Evolutionary conservation across 768 basidiomycete species (phyloP), one percentile per base, ranked within the genome.

Genomic region (Suillus subalutaceus): DNA sequence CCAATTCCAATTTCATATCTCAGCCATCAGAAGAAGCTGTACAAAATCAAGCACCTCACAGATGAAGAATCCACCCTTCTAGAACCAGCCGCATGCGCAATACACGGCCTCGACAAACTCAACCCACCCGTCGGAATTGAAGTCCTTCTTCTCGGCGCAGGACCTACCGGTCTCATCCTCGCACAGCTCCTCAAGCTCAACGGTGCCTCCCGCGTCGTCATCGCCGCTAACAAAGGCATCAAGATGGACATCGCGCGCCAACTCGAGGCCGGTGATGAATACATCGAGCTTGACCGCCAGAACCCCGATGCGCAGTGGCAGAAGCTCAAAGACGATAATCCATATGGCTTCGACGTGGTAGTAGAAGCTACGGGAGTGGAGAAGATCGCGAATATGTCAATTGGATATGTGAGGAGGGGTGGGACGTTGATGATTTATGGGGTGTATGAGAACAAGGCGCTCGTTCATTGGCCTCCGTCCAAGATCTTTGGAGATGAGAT

Each of bases 21-120:
- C 64, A 90, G 90, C 70, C 82, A 85, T 65, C 83, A 90, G 67
- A 84, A 88, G 75, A 95, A 94, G 72, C 81, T 93, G 23, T 96
- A 93, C 84, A 93, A 93, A 79, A 89, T 96, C 71, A 80, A 94
- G 69, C 96, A 96, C 79, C 84, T 96, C 62, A 87, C 87, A 9
- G 93, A 96, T 73, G 91, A 93, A 71, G 94, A 96, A 68, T 88
- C 94, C 1, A 94, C 93, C 3, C 86, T 97, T 23, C 83, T 96
- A 43, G 94, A 96, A 74, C 95, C 95, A 48, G 92, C 93, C 4
- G 90, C 94, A 6, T 97, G 94, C 70, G 95, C 95, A 40, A 87
- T 97, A 61, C 94, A 97, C 75, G 94, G 94, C 7, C 88, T 96
- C 67, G 94, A 97, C 79, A 93, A 94, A 76, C 86, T 97, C 65